Evolutionary conservation across 2,329 filamentous ascomycete genomes (phyloP).

Genomic region (Cladophialophora exuberans): DNA sequence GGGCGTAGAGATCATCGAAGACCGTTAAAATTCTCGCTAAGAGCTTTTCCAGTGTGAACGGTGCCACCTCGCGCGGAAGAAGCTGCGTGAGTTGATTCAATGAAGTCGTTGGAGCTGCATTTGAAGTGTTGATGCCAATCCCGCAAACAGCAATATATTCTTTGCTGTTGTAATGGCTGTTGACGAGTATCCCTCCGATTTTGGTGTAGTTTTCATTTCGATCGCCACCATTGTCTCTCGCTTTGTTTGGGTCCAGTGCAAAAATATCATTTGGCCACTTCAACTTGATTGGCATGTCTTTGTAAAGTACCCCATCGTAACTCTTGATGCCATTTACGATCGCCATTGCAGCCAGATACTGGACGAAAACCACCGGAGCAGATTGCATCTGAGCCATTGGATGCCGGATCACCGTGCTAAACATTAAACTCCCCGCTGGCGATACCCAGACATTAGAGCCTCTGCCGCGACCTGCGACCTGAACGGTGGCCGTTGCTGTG

Average conservation of each 20-base stretch:
- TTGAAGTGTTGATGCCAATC: conserved; percentile 83
- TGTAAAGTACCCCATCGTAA: conserved; percentile 75
- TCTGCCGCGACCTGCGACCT: conserved; percentile 84
- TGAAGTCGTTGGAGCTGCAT: conserved; percentile 83
- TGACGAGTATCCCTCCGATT: conserved; percentile 89
- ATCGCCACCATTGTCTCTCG: conserved; percentile 24
- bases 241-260: conserved; percentile 61
- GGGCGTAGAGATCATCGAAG: conserved; percentile 75
- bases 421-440: conserved; percentile 81
- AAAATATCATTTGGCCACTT: conserved; percentile 99
- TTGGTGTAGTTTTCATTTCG: conserved; percentile 67
- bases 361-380: conserved; percentile 87
- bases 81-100: conserved; percentile 69
- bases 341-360: conserved; percentile 89
- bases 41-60: conserved; percentile 75
- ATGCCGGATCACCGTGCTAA: conserved; percentile 87
- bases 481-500: conserved; percentile 82
- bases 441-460: conserved; percentile 95
- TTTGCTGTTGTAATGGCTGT: conserved; percentile 76
- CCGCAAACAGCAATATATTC: conserved; percentile 86
- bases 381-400: conserved; percentile 69
- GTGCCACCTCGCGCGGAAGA: conserved; percentile 40
- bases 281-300: conserved; percentile 75
- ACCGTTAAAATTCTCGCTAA: conserved; percentile 77
- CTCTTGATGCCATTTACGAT: conserved; percentile 79